phyloP scores from a whole-genome alignment of 345 rosid genomes.

The Ceriops zippeliana region DNA sequence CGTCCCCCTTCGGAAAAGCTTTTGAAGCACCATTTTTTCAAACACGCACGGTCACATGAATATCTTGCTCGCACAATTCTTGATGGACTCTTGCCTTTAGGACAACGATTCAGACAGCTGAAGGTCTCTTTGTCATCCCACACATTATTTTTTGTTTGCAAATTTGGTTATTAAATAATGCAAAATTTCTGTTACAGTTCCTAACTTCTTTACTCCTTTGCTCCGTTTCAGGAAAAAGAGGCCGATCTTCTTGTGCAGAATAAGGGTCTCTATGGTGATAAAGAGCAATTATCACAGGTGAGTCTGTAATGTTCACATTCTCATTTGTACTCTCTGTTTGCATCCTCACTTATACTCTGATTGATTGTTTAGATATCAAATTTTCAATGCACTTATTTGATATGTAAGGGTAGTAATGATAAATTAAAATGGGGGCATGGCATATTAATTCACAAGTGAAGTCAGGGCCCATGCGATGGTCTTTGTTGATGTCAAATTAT shows the following conservation, averaged over 20 bases:
- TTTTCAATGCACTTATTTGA: too few relatives aligned
- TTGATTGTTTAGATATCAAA: too few relatives aligned
- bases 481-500: too few relatives aligned
- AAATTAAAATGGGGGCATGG: too few relatives aligned
- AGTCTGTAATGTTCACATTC: conserved; percentile 8
- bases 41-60: conserved; percentile 66
- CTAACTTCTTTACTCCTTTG: conserved; percentile 23
- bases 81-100: conserved; percentile 74
- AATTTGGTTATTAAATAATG: conserved; percentile 6
- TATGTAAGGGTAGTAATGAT: too few relatives aligned
- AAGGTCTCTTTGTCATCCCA: conserved; percentile 61
- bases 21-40: conserved; percentile 83
- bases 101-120: conserved; percentile 74
- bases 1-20: conserved; percentile 93
- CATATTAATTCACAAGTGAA: too few relatives aligned
- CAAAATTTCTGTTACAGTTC: conserved; percentile 19
- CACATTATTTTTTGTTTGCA: conserved; percentile 7
- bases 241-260: conserved; percentile 90
- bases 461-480: too few relatives aligned
- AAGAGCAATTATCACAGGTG: conserved; percentile 89
- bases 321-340: background rate
- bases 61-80: conserved; percentile 61
- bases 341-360: background rate
- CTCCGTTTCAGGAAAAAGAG: conserved; percentile 63
- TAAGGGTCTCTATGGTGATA: conserved; percentile 70